Evolutionary conservation across 2,329 filamentous ascomycete genomes (phyloP).

Genomic region (Alternaria sp.): DNA sequence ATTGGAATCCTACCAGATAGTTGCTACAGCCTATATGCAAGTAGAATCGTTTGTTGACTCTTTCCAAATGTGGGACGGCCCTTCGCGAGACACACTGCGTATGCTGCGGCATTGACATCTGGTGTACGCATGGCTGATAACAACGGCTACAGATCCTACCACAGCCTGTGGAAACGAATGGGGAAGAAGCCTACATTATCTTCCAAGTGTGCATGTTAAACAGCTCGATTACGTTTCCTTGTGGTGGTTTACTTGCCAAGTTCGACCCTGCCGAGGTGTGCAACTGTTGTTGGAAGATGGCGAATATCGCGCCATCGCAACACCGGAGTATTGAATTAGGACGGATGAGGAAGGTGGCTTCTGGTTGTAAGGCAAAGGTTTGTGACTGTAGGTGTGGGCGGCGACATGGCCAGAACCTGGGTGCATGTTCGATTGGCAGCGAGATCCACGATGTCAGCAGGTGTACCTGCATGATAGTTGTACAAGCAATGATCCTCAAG

Average conservation of each 20-base stretch:
- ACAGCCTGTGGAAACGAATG: not conserved
- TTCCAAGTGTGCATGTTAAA: not conserved
- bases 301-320: not conserved
- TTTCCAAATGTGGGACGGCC: not conserved
- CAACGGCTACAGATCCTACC: not conserved
- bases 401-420: not conserved
- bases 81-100: not conserved
- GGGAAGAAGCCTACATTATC: not conserved
- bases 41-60: not conserved
- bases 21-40: not conserved
- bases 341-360: constrained; percentile 13
- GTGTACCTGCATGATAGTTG: constrained; percentile 10
- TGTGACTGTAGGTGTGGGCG: not conserved
- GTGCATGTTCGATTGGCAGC: not conserved
- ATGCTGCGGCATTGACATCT: not conserved
- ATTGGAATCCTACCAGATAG: not conserved
- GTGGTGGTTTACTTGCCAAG: not conserved
- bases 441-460: not conserved
- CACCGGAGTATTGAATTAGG: not conserved
- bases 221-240: not conserved
- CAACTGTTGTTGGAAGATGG: not conserved
- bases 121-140: not conserved
- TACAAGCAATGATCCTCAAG: not conserved
- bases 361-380: no score
- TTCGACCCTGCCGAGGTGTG: not conserved